Evolutionary conservation across 306 rosid genomes (phyloP).

Genomic region (Delonix regia): DNA sequence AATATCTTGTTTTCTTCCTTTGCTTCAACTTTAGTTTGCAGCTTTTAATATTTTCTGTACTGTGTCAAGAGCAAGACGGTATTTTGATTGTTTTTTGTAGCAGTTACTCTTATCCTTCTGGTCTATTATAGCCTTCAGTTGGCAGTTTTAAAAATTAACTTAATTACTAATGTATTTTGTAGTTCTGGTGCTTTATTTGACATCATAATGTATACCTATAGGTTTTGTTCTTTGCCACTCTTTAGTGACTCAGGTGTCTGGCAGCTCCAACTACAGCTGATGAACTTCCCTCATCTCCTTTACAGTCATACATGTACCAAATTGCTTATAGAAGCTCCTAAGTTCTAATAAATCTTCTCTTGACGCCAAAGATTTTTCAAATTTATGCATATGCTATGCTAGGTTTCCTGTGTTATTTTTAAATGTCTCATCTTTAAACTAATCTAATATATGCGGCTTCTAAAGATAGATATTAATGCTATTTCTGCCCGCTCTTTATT

Average conservation of each 20-base stretch:
- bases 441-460: constrained; percentile 7
- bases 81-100: background rate
- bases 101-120: background rate
- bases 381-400: constrained; percentile 6
- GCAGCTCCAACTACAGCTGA: background rate
- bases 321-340: constrained; percentile 3
- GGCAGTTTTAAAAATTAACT: background rate
- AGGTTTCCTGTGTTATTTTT: background rate
- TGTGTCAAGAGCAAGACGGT: constrained; percentile 11
- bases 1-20: background rate
- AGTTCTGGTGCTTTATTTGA: background rate
- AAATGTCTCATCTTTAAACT: background rate
- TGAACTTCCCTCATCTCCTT: background rate
- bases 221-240: background rate
- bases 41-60: constrained; percentile 25
- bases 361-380: constrained; percentile 1
- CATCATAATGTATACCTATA: background rate
- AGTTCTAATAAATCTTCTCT: background rate
- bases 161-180: background rate
- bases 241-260: background rate
- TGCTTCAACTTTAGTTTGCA: constrained; percentile 2
- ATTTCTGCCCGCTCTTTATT: background rate
- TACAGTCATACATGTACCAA: background rate
- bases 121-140: background rate
- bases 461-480: background rate